phyloP scores from a whole-genome alignment of 208 protist genomes.

The Crithidia acanthocephali region DNA sequence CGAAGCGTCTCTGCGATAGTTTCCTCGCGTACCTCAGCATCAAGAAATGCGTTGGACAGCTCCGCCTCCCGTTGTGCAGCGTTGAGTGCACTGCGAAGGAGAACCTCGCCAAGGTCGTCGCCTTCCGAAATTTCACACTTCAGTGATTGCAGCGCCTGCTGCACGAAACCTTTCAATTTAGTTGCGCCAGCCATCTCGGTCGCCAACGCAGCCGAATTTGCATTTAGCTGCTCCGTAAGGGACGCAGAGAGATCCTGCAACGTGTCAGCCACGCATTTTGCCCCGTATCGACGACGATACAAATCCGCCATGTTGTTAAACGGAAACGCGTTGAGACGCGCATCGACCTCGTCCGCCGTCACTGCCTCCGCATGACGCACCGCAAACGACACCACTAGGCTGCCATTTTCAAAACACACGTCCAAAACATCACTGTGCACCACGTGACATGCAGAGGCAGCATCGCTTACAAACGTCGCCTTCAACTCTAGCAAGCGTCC shows the following conservation, averaged over 20 bases:
- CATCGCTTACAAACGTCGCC: background rate
- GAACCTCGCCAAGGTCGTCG: no score
- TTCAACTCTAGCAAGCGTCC: background rate
- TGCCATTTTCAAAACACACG: background rate
- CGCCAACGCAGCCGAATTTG: no score
- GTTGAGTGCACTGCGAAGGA: no score
- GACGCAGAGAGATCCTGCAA: background rate
- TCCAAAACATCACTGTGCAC: background rate
- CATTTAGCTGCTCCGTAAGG: background rate
- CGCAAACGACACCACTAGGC: background rate
- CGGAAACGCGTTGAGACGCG: background rate
- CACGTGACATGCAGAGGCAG: background rate
- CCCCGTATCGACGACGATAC: background rate
- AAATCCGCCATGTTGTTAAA: constrained; percentile 4
- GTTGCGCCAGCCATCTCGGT: no score
- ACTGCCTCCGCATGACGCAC: background rate
- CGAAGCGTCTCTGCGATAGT: no score
- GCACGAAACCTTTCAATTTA: no score
- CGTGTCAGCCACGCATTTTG: background rate
- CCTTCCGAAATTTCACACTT: no score
- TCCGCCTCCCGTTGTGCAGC: no score
- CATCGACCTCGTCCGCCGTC: background rate
- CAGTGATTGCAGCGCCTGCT: no score
- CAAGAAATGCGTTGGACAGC: no score
- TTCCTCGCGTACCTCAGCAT: no score